Percentiles rank a stretch among this genome's conserved stretches.
Evolutionary conservation across 805 yeast genomes (phyloP).

Genomic region (Danielia reshetovae): DNA sequence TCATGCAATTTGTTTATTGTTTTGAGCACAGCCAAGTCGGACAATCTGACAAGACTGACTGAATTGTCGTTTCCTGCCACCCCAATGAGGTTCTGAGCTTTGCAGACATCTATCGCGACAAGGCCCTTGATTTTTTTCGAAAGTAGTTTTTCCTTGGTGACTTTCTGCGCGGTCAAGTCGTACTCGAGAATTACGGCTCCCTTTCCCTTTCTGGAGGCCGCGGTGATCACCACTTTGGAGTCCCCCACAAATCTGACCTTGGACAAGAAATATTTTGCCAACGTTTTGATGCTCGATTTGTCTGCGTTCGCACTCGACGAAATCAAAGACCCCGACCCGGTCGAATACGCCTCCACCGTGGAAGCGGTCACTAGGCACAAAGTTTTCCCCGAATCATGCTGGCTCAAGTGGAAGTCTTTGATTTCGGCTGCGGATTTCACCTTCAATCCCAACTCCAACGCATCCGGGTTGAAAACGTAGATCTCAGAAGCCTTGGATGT

Average conservation of each 20-base stretch:
- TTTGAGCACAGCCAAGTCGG: conserved; percentile 49
- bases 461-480: conserved; percentile 54
- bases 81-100: conserved; percentile 42
- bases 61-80: conserved; percentile 67
- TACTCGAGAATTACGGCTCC: conserved; percentile 43
- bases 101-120: conserved; percentile 46
- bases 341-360: conserved; percentile 48
- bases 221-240: conserved; percentile 30
- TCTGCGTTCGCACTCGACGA: conserved; percentile 21
- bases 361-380: conserved; percentile 59
- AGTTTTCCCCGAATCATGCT: conserved; percentile 53
- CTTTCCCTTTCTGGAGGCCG: conserved; percentile 26
- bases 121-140: conserved; percentile 52
- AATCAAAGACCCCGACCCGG: conserved; percentile 41
- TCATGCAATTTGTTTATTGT: conserved; percentile 61
- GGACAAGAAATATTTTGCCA: conserved; percentile 29
- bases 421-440: conserved; percentile 52
- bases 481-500: conserved; percentile 67
- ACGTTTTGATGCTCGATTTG: conserved; percentile 17
- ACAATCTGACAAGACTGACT: conserved; percentile 49
- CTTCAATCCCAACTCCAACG: conserved; percentile 51
- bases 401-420: conserved; percentile 65
- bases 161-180: conserved; percentile 37
- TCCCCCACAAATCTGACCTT: conserved; percentile 42
- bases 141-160: conserved; percentile 40